These are phyloP conservation scores for Aureobasidium mangrovei DNA, from an alignment of 2,329 filamentous ascomycete genomes.

Conservation along the genomic window DNA sequence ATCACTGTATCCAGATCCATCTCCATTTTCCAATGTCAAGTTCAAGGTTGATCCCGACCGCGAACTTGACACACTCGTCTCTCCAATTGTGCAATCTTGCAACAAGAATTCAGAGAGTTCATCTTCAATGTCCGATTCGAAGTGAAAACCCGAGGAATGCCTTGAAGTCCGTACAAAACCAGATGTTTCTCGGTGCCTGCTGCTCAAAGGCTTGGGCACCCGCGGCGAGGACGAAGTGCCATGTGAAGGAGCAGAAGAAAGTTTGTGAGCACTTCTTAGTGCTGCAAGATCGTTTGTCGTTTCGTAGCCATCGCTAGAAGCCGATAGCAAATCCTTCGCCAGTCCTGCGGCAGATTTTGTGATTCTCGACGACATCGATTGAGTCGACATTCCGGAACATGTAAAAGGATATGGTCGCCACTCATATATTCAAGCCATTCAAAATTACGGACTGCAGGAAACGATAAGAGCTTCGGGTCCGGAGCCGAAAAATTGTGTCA, in stretches of 20 bases:
- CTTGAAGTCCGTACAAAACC: background rate
- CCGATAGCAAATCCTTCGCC: background rate
- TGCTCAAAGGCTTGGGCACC: background rate
- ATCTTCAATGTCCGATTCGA: background rate
- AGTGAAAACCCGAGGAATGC: background rate
- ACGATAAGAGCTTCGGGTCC: too few species aligned
- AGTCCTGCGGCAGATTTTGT: background rate
- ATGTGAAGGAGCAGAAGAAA: background rate
- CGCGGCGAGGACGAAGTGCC: background rate
- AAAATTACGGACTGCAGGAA: too few species aligned
- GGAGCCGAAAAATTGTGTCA: too few species aligned
- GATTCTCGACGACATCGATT: background rate
- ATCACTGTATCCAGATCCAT: background rate
- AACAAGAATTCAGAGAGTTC: conserved; percentile 3
- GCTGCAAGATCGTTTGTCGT: conserved; percentile 4
- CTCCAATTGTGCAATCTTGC: background rate
- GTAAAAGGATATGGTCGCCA: too few species aligned
- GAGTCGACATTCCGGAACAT: background rate
- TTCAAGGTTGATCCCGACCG: background rate
- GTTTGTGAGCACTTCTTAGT: conserved; percentile 4
- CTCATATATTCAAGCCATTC: too few species aligned
- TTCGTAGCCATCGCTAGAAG: background rate
- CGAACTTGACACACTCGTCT: background rate
- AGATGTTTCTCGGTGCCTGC: background rate
- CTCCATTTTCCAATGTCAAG: background rate